Conservation (phyloP, 305 asterid genomes). For the Fraxinus latifolia region DNA sequence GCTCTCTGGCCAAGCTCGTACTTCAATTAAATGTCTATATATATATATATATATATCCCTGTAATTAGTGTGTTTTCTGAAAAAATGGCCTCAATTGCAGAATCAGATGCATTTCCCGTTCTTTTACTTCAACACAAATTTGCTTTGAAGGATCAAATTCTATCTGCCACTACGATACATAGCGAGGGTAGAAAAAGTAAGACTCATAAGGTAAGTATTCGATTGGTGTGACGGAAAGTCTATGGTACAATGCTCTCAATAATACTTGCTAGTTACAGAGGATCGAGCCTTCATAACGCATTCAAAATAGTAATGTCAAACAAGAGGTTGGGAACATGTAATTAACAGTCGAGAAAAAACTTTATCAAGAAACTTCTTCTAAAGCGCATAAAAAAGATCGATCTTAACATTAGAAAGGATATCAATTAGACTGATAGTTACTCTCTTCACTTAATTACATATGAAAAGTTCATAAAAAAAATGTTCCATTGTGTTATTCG, state of each 20-base stretch:
- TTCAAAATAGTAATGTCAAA: not conserved
- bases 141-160: not conserved
- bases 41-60: not conserved
- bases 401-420: not conserved
- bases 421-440: not conserved
- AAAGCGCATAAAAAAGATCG: not conserved
- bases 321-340: not conserved
- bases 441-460: not conserved
- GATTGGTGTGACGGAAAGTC: not conserved
- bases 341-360: not conserved
- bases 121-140: not conserved
- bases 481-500: not conserved
- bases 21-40: not conserved
- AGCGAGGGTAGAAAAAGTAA: too few species aligned
- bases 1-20: not conserved
- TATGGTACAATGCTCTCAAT: not conserved
- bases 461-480: not conserved
- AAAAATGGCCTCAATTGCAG: not conserved
- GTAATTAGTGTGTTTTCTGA: not conserved
- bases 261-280: not conserved
- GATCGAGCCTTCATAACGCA: not conserved
- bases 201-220: not conserved
- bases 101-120: not conserved
- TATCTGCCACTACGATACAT: not conserved
- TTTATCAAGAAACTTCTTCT: not conserved